Evolutionary conservation across 164 flowering plant species (phyloP), one percentile per base, ranked within the genome.

Genomic region (Chimonanthus praecox): DNA sequence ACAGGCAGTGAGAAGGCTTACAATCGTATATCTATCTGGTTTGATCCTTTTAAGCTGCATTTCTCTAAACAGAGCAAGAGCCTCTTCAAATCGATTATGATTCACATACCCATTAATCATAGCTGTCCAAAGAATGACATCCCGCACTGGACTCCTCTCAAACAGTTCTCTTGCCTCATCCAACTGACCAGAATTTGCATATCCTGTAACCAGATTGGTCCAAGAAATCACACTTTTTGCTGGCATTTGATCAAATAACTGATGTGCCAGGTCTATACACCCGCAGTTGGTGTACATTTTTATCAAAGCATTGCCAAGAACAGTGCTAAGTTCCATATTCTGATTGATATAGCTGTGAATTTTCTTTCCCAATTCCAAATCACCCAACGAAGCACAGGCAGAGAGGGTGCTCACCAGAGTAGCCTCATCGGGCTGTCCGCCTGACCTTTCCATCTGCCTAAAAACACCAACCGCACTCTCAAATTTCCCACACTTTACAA

Each of bases 61-160:
- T 76, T 79, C 81, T 46, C 77, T 77, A 76, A 93, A 91, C 64
- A 93, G 76, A 20, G 74, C 69, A 73, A 88, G 66, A 16, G 97
- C 97, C 71, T 93, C 97, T 66, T 87, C 90, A 68, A 89, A 83
- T 43, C 76, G 80, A 71, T 85, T 86, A 68, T 80, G 88, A 76
- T 88, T 93, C 75, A 90, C 92, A 78, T 90, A 91, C 72, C 93
- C 97, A 78, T 88, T 88, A 67, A 91, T 86, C 94, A 93, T 87
- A 74, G 94, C 86, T 7, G 94, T 92, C 96, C 98, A 92, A 13
- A 88, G 84, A 79, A 92, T 78, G 64, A 84, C 78, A 85, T 91
- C 97, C 72, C 73, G 84, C 9, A 58, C 80, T 6, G 91, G 90
- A 76, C 86, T 85, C 73, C 81, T 79, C 20, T 90, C 92, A 83